Conservation (phyloP, 1,284 basidiomycete species). For the Ceratobasidium sp. region DNA sequence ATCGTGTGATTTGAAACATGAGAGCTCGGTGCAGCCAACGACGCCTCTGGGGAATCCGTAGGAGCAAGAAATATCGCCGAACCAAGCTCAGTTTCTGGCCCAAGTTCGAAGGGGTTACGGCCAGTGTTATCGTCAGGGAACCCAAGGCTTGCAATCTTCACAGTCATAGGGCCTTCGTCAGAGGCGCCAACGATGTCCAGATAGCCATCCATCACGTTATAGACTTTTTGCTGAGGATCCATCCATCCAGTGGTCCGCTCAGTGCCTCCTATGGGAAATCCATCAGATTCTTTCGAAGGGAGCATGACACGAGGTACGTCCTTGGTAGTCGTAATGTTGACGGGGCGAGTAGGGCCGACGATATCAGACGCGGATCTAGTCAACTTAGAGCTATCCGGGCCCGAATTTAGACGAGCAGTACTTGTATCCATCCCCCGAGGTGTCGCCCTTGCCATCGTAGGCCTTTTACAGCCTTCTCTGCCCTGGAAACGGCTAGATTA, state of each 20-base stretch:
- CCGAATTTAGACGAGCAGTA: neutral
- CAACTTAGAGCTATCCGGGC: neutral
- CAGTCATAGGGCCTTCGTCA: constrained; percentile 6
- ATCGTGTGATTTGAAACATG: constrained; percentile 9
- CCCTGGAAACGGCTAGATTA: neutral
- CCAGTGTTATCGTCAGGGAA: neutral
- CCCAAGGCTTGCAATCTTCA: constrained; percentile 26
- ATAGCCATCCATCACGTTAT: constrained; percentile 12
- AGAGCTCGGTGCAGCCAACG: neutral
- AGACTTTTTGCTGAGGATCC: neutral
- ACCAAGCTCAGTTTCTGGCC: constrained; percentile 17
- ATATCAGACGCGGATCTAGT: neutral
- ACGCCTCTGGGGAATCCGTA: neutral
- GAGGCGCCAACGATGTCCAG: constrained; percentile 8
- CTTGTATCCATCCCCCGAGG: neutral
- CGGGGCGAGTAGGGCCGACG: neutral
- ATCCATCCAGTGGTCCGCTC: constrained; percentile 1
- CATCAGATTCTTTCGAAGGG: neutral
- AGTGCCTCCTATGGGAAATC: neutral
- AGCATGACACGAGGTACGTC: constrained; percentile 3
- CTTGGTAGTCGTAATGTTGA: constrained; percentile 16
- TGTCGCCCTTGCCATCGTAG: neutral
- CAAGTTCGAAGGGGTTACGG: constrained; percentile 19
- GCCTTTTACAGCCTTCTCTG: neutral
- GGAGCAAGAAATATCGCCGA: constrained; percentile 20